phyloP scores from a whole-genome alignment of 352 stramenopile genomes.

The Phytopythium mirpurense region DNA sequence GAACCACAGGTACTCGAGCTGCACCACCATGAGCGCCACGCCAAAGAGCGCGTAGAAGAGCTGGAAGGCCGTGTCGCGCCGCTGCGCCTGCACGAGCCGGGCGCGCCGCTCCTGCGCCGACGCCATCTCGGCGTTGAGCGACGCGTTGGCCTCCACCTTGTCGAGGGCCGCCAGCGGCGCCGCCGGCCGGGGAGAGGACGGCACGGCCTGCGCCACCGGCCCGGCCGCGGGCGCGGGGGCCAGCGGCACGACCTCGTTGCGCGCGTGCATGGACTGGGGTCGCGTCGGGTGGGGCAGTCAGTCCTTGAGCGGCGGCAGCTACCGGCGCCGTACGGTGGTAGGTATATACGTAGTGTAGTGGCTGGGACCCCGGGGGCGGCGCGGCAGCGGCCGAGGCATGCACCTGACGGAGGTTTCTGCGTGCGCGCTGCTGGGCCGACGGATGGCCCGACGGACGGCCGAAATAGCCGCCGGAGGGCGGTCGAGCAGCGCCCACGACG shows the following conservation, averaged over 20 bases:
- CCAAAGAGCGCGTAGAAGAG: conserved; percentile 68
- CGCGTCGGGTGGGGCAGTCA: not conserved
- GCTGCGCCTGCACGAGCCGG: conserved; percentile 35
- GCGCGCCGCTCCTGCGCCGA: conserved; percentile 49
- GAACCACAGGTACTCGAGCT: conserved; percentile 71
- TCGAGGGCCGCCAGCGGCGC: not conserved
- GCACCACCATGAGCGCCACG: conserved; percentile 65
- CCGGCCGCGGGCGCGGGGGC: conserved; percentile 5
- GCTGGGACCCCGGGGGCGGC: too few relatives aligned
- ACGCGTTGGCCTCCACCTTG: conserved; percentile 18
- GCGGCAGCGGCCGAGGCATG: conserved; percentile 4
- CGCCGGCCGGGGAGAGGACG: not conserved
- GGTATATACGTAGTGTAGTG: too few relatives aligned
- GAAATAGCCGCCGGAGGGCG: not conserved
- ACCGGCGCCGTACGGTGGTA: too few relatives aligned
- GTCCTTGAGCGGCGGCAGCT: too few relatives aligned
- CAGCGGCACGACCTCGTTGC: conserved; percentile 67
- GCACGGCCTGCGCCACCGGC: conserved; percentile 11
- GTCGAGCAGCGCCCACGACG: too few relatives aligned
- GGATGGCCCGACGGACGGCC: not conserved
- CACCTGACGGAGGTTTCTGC: conserved; percentile 8
- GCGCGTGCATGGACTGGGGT: conserved; percentile 29
- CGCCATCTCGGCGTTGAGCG: conserved; percentile 27
- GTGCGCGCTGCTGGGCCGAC: too few relatives aligned
- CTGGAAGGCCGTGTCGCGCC: conserved; percentile 51